Evolutionary conservation across 2,329 filamentous ascomycete species (phyloP), one percentile per base, ranked within the genome.

Genomic region (Chlorencoelia australis): DNA sequence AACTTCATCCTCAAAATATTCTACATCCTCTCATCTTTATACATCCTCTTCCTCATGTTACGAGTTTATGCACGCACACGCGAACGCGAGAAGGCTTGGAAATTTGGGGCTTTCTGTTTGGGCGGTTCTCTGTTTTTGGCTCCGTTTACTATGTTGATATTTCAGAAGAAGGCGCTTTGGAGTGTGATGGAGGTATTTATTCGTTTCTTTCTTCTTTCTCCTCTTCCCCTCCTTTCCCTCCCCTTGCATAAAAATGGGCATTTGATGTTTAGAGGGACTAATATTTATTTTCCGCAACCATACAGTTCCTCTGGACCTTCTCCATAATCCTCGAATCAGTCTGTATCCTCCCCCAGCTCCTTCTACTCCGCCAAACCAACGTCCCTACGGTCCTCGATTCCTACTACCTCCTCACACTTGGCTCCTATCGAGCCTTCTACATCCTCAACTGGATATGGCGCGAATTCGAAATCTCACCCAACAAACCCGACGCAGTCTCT

Each of bases 371-470:
- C 41, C 87, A 95, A 60, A 95, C 89, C n/a, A 87, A 79, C 17
- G 86, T 95, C 0, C 89, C 89, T 0, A 96, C 89, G 32, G 89
- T 95, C 30, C 88, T 96, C 62, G 85, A 94, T 59, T 94, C 85
- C n/a, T 94, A 83, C 64, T 96, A 96, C 61, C 82, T 96, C 37
- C 67, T 91, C 33, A 78, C 86, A 1, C 73, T 95, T 1, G 89
- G 88, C 22, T 80, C 80, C 9, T 96, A 95, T 63, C 83, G 89
- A 39, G 83, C 69, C 32, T 74, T 95, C 43, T 95, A 96, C 62
- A 79, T 94, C 42, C 60, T 94, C 31, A 95, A 94, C 59, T 96
- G 89, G 89, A 79, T 95, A 49, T 64, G 74, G 43, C 76, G 83
- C 20, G 70, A 68, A 40, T 61, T 75, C 15, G 76, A 82, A 51